Evolutionary conservation across 352 stramenopile genomes (phyloP), one percentile per base, ranked within the genome.

Genomic region (Phytophthora boehmeriae): DNA sequence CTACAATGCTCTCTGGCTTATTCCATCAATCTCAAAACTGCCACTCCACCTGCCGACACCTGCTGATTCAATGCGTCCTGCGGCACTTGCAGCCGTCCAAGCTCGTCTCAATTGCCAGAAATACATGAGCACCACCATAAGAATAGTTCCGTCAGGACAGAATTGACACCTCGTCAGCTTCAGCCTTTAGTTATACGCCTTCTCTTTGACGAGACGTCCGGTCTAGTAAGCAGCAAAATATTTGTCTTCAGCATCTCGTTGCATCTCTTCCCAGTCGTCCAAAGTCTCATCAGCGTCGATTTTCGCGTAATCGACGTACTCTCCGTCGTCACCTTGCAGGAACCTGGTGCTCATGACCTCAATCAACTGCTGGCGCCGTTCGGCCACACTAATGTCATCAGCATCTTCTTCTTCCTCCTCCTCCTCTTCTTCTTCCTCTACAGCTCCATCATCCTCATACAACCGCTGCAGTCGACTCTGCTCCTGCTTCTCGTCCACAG

Each of bases 311-410:
- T 86, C 73, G 5, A 92, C 64, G 51, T 81, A 88, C 27, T 87
- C 68, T 14, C 44, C 39, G 49, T 95, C 87, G 4, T 65, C 46
- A 9, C 87, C 87, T 19, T 88, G 65, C 10, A 95, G 65, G 49
- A 93, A 94, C 2, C 83, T 79, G 56, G 73, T 64, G 34, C 66
- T 72, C 85, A 95, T 95, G 43, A 94, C 45, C 32, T 93, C 81
- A 19, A 93, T 64, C 32, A 95, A 77, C 47, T 87, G 55, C 43
- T 75, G 55, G 8, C 87, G 83, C 13, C 78, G 76, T 54, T 87
- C 71, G 1, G 68, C 47, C 4, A 90, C 56, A 5, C 47, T 75
- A 41, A 57, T 16, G 0, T 50, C 19, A 20, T 41, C 45, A 3
- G 53, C n/a, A 1, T 63, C 55, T 10, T 71, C 59, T 30, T 76